A percentile compares a stretch with the other conserved stretches of the same genome.
Conservation (phyloP, 345 rosid genomes). For the Psidium friedrichsthalianum region DNA sequence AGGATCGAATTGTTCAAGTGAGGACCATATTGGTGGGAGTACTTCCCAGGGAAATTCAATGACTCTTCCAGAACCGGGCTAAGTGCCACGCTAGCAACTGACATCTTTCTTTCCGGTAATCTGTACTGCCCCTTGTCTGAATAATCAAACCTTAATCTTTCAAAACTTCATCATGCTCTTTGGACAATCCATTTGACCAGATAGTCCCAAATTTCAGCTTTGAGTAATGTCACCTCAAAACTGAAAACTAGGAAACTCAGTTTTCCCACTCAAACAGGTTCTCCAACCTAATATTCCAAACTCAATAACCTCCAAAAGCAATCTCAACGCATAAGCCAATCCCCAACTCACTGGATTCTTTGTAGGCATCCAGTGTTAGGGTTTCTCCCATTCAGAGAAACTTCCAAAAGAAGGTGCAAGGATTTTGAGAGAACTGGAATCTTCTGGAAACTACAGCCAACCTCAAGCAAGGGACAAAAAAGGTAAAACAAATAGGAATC, state of each 20-base stretch:
- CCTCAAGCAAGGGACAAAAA: neutral
- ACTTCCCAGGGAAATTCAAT: constrained; percentile 20
- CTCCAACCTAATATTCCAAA: neutral
- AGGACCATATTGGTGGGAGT: constrained; percentile 14
- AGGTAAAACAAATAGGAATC: neutral
- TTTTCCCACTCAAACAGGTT: neutral
- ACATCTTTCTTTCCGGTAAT: constrained; percentile 26
- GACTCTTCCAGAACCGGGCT: constrained; percentile 44
- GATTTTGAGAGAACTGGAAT: neutral
- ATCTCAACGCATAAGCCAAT: neutral
- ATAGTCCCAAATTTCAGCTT: neutral
- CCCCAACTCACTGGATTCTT: neutral
- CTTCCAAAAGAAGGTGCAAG: neutral
- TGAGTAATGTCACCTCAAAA: neutral
- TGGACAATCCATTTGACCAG: neutral
- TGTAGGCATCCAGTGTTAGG: neutral
- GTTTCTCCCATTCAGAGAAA: neutral
- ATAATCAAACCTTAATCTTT: neutral
- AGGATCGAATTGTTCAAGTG: constrained; percentile 31
- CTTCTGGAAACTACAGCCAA: neutral
- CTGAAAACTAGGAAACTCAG: neutral
- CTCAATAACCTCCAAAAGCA: neutral
- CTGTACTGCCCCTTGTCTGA: neutral
- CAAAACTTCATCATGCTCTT: neutral
- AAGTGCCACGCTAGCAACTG: constrained; percentile 45